Conservation (phyloP, 306 rosid genomes). For the Ammopiptanthus mongolicus region DNA sequence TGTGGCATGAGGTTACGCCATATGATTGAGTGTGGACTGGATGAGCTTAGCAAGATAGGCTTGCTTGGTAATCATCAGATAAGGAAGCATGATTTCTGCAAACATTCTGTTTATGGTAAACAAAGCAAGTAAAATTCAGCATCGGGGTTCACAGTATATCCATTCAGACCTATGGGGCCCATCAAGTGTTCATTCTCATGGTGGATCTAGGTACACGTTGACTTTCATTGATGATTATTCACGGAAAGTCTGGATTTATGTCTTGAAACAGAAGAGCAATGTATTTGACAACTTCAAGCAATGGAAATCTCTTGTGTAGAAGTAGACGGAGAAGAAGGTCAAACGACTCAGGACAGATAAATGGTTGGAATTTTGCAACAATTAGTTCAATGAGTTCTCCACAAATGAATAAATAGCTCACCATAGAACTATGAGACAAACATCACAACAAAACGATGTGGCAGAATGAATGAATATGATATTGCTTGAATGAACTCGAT, state of each 20-base stretch:
- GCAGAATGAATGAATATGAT: background rate
- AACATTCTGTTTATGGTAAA: no score
- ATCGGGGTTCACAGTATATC: background rate
- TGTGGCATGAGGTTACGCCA: no score
- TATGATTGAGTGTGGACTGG: no score
- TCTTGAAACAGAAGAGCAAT: background rate
- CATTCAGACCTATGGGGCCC: background rate
- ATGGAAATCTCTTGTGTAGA: background rate
- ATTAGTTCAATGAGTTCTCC: background rate
- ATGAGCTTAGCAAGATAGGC: no score
- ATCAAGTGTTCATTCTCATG: background rate
- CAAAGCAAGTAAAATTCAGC: no score
- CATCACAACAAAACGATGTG: background rate
- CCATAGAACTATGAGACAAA: background rate
- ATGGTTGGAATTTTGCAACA: background rate
- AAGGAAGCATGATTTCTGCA: no score
- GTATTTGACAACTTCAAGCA: background rate
- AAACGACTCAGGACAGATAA: background rate
- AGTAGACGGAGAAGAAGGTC: background rate
- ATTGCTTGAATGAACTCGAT: background rate
- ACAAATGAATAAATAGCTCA: no score
- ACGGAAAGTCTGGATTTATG: background rate
- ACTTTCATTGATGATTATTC: background rate
- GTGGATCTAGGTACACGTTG: background rate
- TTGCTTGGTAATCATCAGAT: no score